Conservation (phyloP, 345 rosid genomes). For the Xanthoceras sorbifolium region DNA sequence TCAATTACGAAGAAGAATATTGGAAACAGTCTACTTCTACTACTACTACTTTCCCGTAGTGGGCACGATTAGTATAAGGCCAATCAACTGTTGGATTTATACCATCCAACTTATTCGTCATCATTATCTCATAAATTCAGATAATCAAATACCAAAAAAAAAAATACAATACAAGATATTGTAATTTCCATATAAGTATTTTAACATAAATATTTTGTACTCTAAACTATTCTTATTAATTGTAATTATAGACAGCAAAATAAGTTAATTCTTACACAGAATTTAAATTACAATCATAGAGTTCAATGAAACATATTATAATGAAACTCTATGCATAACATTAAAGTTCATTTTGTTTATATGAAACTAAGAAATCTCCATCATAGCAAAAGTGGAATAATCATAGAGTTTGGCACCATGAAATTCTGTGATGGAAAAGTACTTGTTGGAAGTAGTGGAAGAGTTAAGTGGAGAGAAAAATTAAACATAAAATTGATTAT, state of each 20-base stretch:
- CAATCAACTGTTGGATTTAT: neutral
- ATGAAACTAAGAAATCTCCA: too few relatives aligned
- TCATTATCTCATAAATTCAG: neutral
- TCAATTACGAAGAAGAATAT: neutral
- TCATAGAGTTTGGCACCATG: neutral
- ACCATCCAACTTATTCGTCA: neutral
- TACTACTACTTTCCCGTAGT: neutral
- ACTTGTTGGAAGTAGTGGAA: conserved; percentile 13
- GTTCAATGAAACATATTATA: too few relatives aligned
- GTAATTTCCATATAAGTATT: too few relatives aligned
- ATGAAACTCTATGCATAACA: too few relatives aligned
- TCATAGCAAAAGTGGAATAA: neutral
- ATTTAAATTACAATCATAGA: too few relatives aligned
- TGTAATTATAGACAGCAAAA: too few relatives aligned
- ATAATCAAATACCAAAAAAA: neutral
- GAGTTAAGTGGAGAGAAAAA: neutral
- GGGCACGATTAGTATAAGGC: neutral
- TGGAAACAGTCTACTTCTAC: neutral
- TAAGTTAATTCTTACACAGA: too few relatives aligned
- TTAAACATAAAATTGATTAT: neutral
- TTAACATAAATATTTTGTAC: too few relatives aligned
- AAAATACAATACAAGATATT: too few relatives aligned
- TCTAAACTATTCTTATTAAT: too few relatives aligned
- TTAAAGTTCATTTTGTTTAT: too few relatives aligned
- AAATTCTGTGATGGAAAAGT: neutral